Percentiles rank a stretch among this genome's conserved stretches.
Evolutionary conservation across 768 basidiomycete species (phyloP).

Genomic region (Asterophora lycoperdoides): DNA sequence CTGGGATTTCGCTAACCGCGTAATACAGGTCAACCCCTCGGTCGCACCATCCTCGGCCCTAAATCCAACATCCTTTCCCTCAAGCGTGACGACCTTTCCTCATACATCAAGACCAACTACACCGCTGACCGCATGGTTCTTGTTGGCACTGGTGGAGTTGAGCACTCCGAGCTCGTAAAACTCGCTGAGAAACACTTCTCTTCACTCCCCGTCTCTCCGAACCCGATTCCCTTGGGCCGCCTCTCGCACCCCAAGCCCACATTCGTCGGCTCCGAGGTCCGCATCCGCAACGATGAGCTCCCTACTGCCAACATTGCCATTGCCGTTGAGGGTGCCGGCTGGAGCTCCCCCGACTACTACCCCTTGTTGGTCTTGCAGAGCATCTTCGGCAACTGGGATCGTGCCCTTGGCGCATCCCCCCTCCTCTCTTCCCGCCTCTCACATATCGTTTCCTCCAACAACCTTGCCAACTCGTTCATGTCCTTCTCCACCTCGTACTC

Average conservation of each 20-base stretch:
- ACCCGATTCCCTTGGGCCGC: constrained; percentile 86
- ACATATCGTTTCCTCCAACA: constrained; percentile 85
- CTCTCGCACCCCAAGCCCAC: constrained; percentile 69
- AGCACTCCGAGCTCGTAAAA: constrained; percentile 88
- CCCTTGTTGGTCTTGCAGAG: constrained; percentile 98
- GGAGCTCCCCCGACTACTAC: constrained; percentile 98
- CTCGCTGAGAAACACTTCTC: constrained; percentile 95
- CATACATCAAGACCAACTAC: constrained; percentile 97
- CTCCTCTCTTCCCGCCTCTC: constrained; percentile 89
- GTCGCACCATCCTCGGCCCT: constrained; percentile 95
- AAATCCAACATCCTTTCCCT: constrained; percentile 96
- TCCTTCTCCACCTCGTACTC: constrained; percentile 98
- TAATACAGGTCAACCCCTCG: constrained; percentile 80
- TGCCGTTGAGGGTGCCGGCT: constrained; percentile 96
- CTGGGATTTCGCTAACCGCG: constrained; percentile 8
- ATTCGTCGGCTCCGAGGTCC: constrained; percentile 94
- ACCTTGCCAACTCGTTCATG: constrained; percentile 99
- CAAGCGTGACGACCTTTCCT: constrained; percentile 79
- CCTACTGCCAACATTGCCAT: constrained; percentile 91
- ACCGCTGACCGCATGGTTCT: constrained; percentile 99
- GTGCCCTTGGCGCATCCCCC: constrained; percentile 86
- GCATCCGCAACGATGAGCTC: constrained; percentile 88
- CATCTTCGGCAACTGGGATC: constrained; percentile 99
- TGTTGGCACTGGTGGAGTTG: constrained; percentile 93
- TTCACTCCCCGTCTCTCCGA: constrained; percentile 77